Conservation (phyloP, 129 eudicot species). For the Flaveria bidentis region DNA sequence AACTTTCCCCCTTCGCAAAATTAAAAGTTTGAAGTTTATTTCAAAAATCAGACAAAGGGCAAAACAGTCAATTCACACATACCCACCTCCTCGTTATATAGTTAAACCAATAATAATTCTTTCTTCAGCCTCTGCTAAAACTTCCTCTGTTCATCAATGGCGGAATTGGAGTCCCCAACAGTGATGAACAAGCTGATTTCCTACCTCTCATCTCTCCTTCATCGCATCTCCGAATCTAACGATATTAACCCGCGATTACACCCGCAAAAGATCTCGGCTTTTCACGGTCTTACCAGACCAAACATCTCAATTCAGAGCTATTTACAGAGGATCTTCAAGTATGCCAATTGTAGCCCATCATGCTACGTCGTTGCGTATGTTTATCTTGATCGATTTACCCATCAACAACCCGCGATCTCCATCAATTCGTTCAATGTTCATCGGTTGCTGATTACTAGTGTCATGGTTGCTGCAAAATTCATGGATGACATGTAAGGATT, state of each 20-base stretch:
- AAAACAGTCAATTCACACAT: slow-evolving; percentile 15
- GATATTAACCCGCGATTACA: slow-evolving; percentile 46
- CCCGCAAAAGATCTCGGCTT: slow-evolving; percentile 67
- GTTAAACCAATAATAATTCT: slow-evolving; percentile 14
- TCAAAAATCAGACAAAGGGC: slow-evolving; percentile 19
- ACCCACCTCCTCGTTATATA: slow-evolving; percentile 41
- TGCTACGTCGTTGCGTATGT: slow-evolving; percentile 85
- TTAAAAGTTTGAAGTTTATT: slow-evolving; percentile 23
- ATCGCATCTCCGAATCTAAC: slow-evolving; percentile 68
- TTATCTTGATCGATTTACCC: slow-evolving; percentile 83
- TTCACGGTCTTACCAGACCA: slow-evolving; percentile 75
- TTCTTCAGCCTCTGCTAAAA: slow-evolving; percentile 19
- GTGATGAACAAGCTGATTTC: slow-evolving; percentile 59
- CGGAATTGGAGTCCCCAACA: slow-evolving; percentile 66
- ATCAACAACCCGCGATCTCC: slow-evolving; percentile 63
- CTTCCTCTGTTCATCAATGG: slow-evolving; percentile 45
- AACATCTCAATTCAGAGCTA: slow-evolving; percentile 69
- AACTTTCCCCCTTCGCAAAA: slow-evolving; percentile 30
- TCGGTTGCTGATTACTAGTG: slow-evolving; percentile 87
- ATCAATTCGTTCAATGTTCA: slow-evolving; percentile 79
- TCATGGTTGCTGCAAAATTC: slow-evolving; percentile 90
- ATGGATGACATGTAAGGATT: slow-evolving; percentile 89
- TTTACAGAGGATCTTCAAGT: slow-evolving; percentile 79
- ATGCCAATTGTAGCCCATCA: slow-evolving; percentile 87
- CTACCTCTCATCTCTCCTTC: slow-evolving; percentile 74